Evolutionary conservation across 805 yeast species (phyloP).

Genomic region (Kuraishia cidri): DNA sequence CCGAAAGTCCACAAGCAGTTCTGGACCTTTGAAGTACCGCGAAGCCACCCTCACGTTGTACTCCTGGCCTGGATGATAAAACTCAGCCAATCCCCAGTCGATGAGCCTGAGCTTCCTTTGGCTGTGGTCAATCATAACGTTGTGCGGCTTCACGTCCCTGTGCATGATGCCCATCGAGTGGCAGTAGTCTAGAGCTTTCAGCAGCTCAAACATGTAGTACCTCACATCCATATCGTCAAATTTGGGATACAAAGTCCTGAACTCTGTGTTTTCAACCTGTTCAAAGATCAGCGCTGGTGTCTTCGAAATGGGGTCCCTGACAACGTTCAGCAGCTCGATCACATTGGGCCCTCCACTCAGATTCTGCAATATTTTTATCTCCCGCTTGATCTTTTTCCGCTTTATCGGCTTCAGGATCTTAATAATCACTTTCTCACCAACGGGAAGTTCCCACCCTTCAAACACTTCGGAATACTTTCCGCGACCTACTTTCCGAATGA

Average conservation of each 20-base stretch:
- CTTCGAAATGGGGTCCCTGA: constrained; percentile 68
- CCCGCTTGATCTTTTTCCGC: constrained; percentile 84
- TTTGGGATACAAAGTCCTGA: constrained; percentile 72
- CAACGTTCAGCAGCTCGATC: constrained; percentile 69
- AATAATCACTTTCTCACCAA: constrained; percentile 63
- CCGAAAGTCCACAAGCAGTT: constrained; percentile 74
- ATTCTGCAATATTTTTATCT: constrained; percentile 80
- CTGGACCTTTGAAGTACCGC: constrained; percentile 91
- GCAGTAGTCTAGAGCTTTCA: constrained; percentile 79
- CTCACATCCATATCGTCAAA: constrained; percentile 70
- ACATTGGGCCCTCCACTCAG: constrained; percentile 81
- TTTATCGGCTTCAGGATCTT: constrained; percentile 91
- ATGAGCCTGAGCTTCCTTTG: constrained; percentile 65
- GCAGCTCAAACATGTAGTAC: constrained; percentile 71
- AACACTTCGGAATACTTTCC: constrained; percentile 96
- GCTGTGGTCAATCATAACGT: constrained; percentile 87
- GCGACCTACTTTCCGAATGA: constrained; percentile 77
- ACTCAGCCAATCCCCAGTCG: constrained; percentile 96
- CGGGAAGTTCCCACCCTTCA: constrained; percentile 65
- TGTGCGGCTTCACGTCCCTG: constrained; percentile 93
- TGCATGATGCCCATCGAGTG: constrained; percentile 97
- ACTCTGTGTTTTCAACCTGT: constrained; percentile 74
- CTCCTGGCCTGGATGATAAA: constrained; percentile 82
- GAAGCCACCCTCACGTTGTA: constrained; percentile 93
- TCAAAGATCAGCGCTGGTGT: constrained; percentile 88